Evolutionary conservation across 257 asterid genomes (phyloP).

Genomic region (Solanum medicagineum): DNA sequence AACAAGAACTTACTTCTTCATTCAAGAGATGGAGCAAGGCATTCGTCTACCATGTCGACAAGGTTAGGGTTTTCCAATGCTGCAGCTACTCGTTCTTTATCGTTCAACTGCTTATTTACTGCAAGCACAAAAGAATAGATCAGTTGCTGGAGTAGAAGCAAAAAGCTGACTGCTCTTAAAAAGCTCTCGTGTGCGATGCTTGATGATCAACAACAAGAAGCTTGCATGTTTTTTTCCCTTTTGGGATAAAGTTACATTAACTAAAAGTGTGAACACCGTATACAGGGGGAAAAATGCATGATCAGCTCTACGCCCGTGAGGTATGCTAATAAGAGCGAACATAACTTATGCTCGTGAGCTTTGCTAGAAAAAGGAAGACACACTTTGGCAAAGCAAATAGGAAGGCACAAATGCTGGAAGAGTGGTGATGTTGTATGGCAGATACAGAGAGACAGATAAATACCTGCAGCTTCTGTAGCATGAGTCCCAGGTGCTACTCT

Average conservation of each 20-base stretch:
- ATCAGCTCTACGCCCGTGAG: neutral
- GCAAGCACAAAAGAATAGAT: constrained; percentile 8
- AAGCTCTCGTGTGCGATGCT: neutral
- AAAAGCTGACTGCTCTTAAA: neutral
- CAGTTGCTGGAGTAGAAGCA: neutral
- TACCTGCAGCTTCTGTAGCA: constrained; percentile 97
- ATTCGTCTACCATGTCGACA: constrained; percentile 67
- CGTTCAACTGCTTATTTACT: constrained; percentile 93
- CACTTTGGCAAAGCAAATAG: neutral
- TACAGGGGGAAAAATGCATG: neutral
- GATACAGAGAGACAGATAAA: constrained; percentile 16
- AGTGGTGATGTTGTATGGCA: neutral
- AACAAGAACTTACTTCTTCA: constrained; percentile 9
- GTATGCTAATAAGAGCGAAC: neutral
- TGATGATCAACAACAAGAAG: neutral
- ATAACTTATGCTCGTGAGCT: neutral
- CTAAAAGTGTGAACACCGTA: neutral
- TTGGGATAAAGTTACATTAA: neutral
- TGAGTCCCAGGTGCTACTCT: constrained; percentile 91
- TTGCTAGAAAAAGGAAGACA: neutral
- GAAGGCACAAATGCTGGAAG: neutral
- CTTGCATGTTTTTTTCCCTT: neutral
- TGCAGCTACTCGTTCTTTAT: constrained; percentile 93
- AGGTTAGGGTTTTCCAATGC: constrained; percentile 85
- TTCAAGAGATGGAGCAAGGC: constrained; percentile 66